phyloP scores from a whole-genome alignment of 495 filamentous ascomycete genomes.

The Pyrenopolyporus hunteri region DNA sequence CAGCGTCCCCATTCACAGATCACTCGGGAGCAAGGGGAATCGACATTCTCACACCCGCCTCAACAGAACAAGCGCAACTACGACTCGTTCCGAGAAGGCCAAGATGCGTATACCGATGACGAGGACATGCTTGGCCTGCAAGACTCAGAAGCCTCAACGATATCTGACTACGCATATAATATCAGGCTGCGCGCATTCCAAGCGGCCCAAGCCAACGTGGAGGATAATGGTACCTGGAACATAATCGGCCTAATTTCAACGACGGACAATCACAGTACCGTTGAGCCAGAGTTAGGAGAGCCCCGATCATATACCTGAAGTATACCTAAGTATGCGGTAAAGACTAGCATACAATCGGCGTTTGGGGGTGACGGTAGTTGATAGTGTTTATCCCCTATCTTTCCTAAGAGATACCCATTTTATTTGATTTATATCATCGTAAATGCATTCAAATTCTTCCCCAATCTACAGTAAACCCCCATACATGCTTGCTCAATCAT shows the following conservation, averaged over 20 bases:
- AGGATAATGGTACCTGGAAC: constrained; percentile 17
- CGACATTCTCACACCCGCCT: background rate
- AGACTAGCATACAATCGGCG: constrained; percentile 3
- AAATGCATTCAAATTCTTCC: constrained; percentile 3
- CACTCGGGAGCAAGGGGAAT: background rate
- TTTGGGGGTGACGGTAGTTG: background rate
- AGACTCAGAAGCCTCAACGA: constrained; percentile 39
- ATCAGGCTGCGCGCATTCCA: constrained; percentile 42
- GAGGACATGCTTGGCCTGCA: constrained; percentile 19
- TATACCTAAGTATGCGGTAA: background rate
- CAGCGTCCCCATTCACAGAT: background rate
- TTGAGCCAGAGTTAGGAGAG: constrained; percentile 42
- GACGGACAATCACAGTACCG: constrained; percentile 44
- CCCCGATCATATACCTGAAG: background rate
- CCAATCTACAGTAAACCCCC: constrained; percentile 3
- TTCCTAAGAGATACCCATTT: background rate
- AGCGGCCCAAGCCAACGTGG: constrained; percentile 38
- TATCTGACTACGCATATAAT: constrained; percentile 42
- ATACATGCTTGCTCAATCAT: constrained; percentile 6
- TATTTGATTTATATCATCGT: background rate
- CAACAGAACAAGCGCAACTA: constrained; percentile 7
- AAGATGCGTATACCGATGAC: background rate
- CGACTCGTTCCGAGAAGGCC: background rate
- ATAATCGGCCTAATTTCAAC: constrained; percentile 47
- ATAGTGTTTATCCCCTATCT: no score